Conservation (phyloP, 345 rosid species). For the Dovyalis caffra region DNA sequence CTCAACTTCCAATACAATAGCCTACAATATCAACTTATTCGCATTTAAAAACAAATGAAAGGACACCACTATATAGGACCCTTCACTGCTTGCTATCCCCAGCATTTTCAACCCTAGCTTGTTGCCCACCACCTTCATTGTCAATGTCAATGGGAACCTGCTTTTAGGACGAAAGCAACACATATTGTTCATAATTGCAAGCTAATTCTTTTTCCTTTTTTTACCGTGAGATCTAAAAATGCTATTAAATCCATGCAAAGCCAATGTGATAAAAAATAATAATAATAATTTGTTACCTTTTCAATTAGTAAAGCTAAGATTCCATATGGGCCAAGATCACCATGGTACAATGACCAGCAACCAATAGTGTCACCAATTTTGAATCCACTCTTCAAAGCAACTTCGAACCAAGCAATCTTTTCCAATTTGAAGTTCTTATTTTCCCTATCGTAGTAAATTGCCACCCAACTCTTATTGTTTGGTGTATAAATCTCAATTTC, state of each 20-base stretch:
- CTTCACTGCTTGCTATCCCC: too few relatives aligned
- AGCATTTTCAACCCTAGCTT: too few relatives aligned
- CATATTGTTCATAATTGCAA: too few relatives aligned
- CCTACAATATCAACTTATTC: too few relatives aligned
- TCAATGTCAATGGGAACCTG: too few relatives aligned
- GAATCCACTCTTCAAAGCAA: neutral
- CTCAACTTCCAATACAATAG: too few relatives aligned
- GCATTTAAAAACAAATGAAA: too few relatives aligned
- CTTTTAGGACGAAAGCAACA: neutral
- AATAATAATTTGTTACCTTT: conserved; percentile 2
- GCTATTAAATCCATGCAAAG: neutral
- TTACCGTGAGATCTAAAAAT: neutral
- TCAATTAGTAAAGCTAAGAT: neutral
- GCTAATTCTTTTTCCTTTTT: neutral
- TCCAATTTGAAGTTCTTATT: neutral
- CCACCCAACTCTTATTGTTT: neutral
- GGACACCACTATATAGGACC: too few relatives aligned
- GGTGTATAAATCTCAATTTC: conserved; percentile 14
- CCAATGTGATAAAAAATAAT: neutral
- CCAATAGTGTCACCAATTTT: neutral
- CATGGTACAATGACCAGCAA: conserved; percentile 3
- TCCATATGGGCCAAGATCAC: neutral
- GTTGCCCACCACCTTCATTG: too few relatives aligned
- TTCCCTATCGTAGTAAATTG: neutral
- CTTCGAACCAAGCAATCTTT: neutral